phyloP scores from a whole-genome alignment of 352 stramenopile genomes.

The Globisporangium mamillatum region DNA sequence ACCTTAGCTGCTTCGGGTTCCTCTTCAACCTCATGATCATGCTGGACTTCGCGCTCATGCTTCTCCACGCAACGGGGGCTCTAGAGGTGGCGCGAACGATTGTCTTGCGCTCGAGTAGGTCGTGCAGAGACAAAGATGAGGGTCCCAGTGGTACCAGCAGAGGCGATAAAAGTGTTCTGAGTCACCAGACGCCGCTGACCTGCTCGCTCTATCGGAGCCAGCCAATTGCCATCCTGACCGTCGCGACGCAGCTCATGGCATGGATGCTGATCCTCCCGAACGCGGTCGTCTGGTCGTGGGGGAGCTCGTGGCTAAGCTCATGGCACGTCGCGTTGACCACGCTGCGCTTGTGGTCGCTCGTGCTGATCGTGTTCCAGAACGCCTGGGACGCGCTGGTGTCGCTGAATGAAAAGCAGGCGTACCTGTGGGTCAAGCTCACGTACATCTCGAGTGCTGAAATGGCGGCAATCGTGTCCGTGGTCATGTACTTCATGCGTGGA shows the following conservation, averaged over 20 bases:
- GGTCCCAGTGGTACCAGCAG: background rate
- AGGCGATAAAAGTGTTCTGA: slow-evolving; percentile 9
- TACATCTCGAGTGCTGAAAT: slow-evolving; percentile 33
- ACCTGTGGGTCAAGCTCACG: slow-evolving; percentile 29
- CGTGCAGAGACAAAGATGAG: background rate
- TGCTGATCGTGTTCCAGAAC: slow-evolving; percentile 27
- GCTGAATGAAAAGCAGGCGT: slow-evolving; percentile 32
- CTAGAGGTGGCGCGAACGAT: slow-evolving; percentile 22
- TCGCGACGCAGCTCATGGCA: slow-evolving; percentile 31
- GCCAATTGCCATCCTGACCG: slow-evolving; percentile 24
- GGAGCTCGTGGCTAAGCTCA: slow-evolving; percentile 19
- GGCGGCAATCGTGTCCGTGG: slow-evolving; percentile 17
- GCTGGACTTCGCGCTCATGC: slow-evolving; percentile 27
- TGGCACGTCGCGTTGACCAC: slow-evolving; percentile 39
- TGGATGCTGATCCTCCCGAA: slow-evolving; percentile 54
- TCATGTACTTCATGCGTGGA: slow-evolving; percentile 1
- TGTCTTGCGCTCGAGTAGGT: background rate
- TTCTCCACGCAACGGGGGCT: slow-evolving; percentile 20
- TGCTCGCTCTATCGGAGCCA: slow-evolving; percentile 42
- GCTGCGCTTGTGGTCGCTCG: slow-evolving; percentile 29
- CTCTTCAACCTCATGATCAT: slow-evolving; percentile 11
- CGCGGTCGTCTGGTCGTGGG: slow-evolving; percentile 39
- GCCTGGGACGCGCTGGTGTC: slow-evolving; percentile 30
- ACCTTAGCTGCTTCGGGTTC: slow-evolving; percentile 8
- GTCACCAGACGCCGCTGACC: slow-evolving; percentile 23